Evolutionary conservation across 73 alveolate species (phyloP).

Genomic region (Durusdinium trenchii): DNA sequence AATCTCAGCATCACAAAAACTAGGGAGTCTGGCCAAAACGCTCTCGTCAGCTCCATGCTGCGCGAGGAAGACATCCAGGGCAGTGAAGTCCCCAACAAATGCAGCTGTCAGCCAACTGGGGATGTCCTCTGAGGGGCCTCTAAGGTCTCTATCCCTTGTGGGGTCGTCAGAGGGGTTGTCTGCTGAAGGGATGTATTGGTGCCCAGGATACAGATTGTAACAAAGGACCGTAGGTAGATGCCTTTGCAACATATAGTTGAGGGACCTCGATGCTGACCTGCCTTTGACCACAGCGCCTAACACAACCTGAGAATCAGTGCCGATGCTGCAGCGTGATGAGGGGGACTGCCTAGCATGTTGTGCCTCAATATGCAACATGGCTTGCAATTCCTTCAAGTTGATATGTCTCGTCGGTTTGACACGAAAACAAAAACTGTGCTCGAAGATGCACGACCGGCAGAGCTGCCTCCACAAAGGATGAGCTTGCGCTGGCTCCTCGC

Average conservation of each 20-base stretch:
- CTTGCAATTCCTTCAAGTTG: not conserved
- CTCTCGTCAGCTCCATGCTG: not conserved
- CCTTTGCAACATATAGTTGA: not conserved
- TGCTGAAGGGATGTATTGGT: not conserved
- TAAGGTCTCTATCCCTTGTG: not conserved
- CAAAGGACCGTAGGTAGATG: not conserved
- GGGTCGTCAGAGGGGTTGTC: slow-evolving; percentile 11
- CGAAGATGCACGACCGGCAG: not conserved
- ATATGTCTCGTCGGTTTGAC: not conserved
- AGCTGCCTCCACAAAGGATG: not conserved
- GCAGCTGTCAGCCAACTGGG: not conserved
- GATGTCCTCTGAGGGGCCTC: not conserved
- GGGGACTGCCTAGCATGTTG: not conserved
- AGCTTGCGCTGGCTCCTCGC: not conserved
- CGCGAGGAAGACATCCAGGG: not conserved
- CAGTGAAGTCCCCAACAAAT: not conserved
- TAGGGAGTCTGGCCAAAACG: not conserved
- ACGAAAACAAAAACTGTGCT: not conserved
- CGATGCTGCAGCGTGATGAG: not conserved
- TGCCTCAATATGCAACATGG: not conserved
- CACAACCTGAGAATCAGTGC: slow-evolving; percentile 14
- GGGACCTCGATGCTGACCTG: not conserved
- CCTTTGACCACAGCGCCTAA: not conserved
- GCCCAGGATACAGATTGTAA: not conserved
- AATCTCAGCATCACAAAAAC: not conserved